Percentiles rank a stretch among this genome's conserved stretches.
phyloP scores from a whole-genome alignment of 768 basidiomycete genomes.

The Cytidiella melzeri region DNA sequence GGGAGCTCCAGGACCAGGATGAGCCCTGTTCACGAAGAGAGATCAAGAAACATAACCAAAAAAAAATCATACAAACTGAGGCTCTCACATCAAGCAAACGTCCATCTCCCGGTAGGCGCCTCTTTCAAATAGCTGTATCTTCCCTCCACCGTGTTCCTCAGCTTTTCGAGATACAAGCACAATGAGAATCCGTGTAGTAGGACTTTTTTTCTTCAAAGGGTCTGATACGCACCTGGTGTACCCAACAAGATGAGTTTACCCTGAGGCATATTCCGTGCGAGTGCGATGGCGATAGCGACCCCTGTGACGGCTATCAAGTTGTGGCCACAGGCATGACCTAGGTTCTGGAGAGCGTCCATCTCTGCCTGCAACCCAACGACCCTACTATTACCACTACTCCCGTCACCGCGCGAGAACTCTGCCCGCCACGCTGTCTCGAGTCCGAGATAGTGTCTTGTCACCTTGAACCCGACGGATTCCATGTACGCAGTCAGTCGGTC shows the following conservation, averaged over 20 bases:
- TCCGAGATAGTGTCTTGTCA: slow-evolving; percentile 64
- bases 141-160: slow-evolving; percentile 77
- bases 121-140: slow-evolving; percentile 63
- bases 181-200: background rate
- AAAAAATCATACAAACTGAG: background rate
- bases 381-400: slow-evolving; percentile 54
- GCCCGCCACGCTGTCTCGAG: slow-evolving; percentile 77
- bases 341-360: slow-evolving; percentile 55
- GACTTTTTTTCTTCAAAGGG: background rate
- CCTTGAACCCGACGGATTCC: slow-evolving; percentile 58
- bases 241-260: slow-evolving; percentile 73
- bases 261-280: slow-evolving; percentile 60
- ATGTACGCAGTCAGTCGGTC: slow-evolving; percentile 64
- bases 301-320: slow-evolving; percentile 79
- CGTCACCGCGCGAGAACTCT: slow-evolving; percentile 51
- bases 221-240: slow-evolving; percentile 51
- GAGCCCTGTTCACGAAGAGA: slow-evolving; percentile 47
- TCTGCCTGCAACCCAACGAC: slow-evolving; percentile 77
- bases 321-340: slow-evolving; percentile 71
- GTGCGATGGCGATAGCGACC: slow-evolving; percentile 66
- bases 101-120: slow-evolving; percentile 83
- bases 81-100: slow-evolving; percentile 62
- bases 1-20: slow-evolving; percentile 54
- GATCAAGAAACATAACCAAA: background rate
- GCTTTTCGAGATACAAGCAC: slow-evolving; percentile 36